A percentile compares a stretch with the other conserved stretches of the same genome.
These are phyloP conservation scores for Helianthus annuus DNA, from an alignment of 129 eudicot genomes.

Conservation along the genomic window HanXRQr2.0-SUNRISE NC_035440.2:15109731-15110230, in stretches of 20 bases:
- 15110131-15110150: conserved; percentile 36
- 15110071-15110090: conserved; percentile 29
- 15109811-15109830: not conserved
- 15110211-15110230: not conserved
- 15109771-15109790: not conserved
- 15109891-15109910: too few relatives aligned
- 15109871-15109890: too few relatives aligned
- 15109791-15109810: not conserved
- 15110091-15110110: conserved; percentile 40
- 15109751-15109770: not conserved
- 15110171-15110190: conserved; percentile 39
- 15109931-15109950: not conserved
- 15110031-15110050: conserved; percentile 38
- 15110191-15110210: conserved; percentile 3
- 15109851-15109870: not conserved
- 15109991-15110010: conserved; percentile 3
- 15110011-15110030: conserved; percentile 33
- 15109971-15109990: not conserved
- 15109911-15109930: not conserved
- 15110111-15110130: conserved; percentile 30
- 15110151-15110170: conserved; percentile 41
- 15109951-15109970: not conserved
- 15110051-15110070: conserved; percentile 38
- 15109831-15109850: not conserved
- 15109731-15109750: not conserved